Evolutionary conservation across 139 green algal genomes (phyloP), one percentile per base, ranked within the genome.

Genomic region (Limnomonas spitsbergensis): DNA sequence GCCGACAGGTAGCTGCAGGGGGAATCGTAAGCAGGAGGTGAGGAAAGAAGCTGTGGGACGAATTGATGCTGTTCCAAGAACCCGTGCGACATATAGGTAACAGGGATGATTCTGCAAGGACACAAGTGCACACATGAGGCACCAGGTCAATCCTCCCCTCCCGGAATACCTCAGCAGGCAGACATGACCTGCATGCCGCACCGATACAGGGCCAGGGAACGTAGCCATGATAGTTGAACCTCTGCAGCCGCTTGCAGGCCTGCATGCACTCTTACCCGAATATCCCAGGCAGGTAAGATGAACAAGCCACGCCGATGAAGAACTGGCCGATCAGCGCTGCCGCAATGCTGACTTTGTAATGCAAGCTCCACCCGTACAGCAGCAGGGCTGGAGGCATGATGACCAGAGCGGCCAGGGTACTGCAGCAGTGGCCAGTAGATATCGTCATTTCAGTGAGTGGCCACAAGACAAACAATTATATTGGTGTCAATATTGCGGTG

Each of bases 261-360:
- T 52, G 24, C 69, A 75, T 26, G 39, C 24, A 26, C 2, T 14
- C 68, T 38, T 32, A 75, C 34, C 34, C 68, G 2, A 66, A 66
- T 1, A 76, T 53, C 20, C 2, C 70, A 53, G 39, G 70, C 36
- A 76, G 2, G 39, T 68, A 54, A 7, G 38, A 35, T n/a, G 72
- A 38, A 77, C 38, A 77, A 38, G 40, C 42, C 66, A 67, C 34
- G 40, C 38, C 73, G 40, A 78, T 66, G 26, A 38, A 40, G 38
- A 69, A 70, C 9, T 70, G 56, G 14, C 56, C 56, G 4, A 70
- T 32, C 56, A 70, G 29, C n/a, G 4, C 27, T 70, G 14, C 69
- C 20, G 31, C 34, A 53, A 76, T 53, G 34, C 34, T 56, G 69
- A 34, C n/a, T 6, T 31, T 34, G 61, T 71, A 34, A 24, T 71